Conservation (phyloP, 306 rosid genomes). For the Crataegus laevigata region DNA sequence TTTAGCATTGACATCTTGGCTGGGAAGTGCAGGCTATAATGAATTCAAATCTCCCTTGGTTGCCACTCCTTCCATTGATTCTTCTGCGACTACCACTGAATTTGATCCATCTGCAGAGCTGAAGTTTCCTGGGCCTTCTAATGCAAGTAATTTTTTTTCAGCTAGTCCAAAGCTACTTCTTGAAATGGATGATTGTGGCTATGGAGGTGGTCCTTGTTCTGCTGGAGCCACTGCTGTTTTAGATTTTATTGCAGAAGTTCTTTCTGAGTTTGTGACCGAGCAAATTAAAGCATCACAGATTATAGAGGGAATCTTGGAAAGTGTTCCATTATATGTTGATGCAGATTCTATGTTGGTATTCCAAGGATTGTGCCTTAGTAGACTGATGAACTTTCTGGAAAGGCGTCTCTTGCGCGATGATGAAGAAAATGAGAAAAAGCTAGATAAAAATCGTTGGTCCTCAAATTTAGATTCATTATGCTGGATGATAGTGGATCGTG, state of each 20-base stretch:
- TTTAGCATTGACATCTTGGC: slow-evolving; percentile 76
- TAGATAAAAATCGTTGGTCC: slow-evolving; percentile 95
- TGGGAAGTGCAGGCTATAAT: slow-evolving; percentile 57
- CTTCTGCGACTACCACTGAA: slow-evolving; percentile 46
- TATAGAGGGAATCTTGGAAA: slow-evolving; percentile 87
- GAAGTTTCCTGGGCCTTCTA: slow-evolving; percentile 62
- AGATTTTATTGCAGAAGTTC: slow-evolving; percentile 96
- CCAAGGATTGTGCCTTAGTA: slow-evolving; percentile 91
- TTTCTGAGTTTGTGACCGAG: slow-evolving; percentile 85
- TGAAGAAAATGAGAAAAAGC: slow-evolving; percentile 89
- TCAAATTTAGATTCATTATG: slow-evolving; percentile 89
- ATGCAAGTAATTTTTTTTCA: slow-evolving; percentile 49
- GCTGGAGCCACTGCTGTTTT: slow-evolving; percentile 95
- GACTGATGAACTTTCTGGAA: slow-evolving; percentile 94
- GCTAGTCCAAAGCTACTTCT: slow-evolving; percentile 73
- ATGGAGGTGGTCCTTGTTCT: slow-evolving; percentile 99
- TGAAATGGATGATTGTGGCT: slow-evolving; percentile 88
- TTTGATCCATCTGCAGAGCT: slow-evolving; percentile 61
- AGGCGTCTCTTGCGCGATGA: slow-evolving; percentile 96
- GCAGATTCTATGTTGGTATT: slow-evolving; percentile 75
- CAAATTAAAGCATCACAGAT: slow-evolving; percentile 74
- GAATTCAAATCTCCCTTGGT: slow-evolving; percentile 52
- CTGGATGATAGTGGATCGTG: slow-evolving; percentile 95
- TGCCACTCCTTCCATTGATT: slow-evolving; percentile 65
- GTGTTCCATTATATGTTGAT: slow-evolving; percentile 70